Evolutionary conservation across 148 eudicot genomes (phyloP).

Genomic region (Limonium bicolor): DNA sequence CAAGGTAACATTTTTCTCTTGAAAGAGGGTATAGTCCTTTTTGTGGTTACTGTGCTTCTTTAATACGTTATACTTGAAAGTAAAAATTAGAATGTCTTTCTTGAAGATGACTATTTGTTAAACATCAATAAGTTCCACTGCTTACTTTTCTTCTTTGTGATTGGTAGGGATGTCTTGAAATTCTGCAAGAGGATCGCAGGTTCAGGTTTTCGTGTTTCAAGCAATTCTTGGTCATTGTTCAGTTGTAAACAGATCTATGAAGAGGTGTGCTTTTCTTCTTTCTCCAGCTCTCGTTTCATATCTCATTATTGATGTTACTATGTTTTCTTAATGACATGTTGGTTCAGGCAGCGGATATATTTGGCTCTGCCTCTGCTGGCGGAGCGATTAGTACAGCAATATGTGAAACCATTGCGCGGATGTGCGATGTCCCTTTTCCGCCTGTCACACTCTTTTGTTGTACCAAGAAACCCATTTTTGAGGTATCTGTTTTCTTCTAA

Average conservation of each 20-base stretch:
- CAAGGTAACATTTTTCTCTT: background rate
- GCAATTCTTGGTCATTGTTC: conserved; percentile 29
- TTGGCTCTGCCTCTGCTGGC: conserved; percentile 59
- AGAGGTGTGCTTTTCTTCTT: conserved; percentile 66
- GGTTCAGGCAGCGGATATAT: conserved; percentile 80
- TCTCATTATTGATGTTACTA: no score
- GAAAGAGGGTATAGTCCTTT: background rate
- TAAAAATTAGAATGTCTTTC: no score
- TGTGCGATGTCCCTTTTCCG: conserved; percentile 44
- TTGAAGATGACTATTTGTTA: no score
- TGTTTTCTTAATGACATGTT: background rate
- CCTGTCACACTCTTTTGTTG: conserved; percentile 32
- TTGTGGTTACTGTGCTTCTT: no score
- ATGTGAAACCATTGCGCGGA: conserved; percentile 40
- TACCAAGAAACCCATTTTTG: conserved; percentile 51
- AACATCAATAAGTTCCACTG: no score
- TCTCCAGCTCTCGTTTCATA: no score
- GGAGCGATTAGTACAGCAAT: conserved; percentile 29
- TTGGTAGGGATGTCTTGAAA: conserved; percentile 70
- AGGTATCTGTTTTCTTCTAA: conserved; percentile 23
- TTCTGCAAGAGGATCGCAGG: conserved; percentile 80
- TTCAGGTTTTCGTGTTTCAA: conserved; percentile 27
- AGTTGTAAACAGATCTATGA: conserved; percentile 35
- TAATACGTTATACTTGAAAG: no score
- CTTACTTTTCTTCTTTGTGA: background rate